Evolutionary conservation across 768 basidiomycete genomes (phyloP), one percentile per base, ranked within the genome.

Genomic region (Hemileccinum rubropunctum): DNA sequence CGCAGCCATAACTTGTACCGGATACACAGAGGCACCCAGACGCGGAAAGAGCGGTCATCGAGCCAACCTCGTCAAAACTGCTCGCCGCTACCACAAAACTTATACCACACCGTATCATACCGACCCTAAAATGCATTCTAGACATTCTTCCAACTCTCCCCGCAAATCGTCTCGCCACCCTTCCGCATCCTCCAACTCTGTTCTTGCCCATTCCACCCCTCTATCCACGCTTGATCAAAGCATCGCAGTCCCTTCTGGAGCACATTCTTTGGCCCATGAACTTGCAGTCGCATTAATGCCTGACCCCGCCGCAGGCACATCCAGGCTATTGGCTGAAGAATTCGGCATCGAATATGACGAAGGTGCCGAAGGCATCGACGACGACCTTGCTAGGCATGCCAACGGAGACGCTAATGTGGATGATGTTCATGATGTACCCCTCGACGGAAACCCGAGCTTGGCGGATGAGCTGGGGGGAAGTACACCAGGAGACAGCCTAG

Each of bases 281-380:
- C 80, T 93, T 32, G 91, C 91, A 6, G 82, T 85, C 30, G 91
- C 91, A 10, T 76, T 93, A 47, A 88, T 91, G 83, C 91, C 90
- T 20, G 91, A 93, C 69, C 90, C 91, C 0, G 85, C 78, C 44
- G 75, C 80, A 23, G 82, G 86, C 47, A 38, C 68, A 21, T 91
- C 88, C 20, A 86, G 82, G 65, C 67, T 91, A 28, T 75, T 93
- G 6, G 88, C 88, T 12, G 91, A 92, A 68, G 91, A 93, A 67
- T 89, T 93, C 55, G 91, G 91, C 10, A 85, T 93, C 53, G 91
- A 92, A 62, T 91, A 88, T 56, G 91, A 92, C 53, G 88, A 91
- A 63, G 89, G 87, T 39, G 87, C 86, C 26, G 88, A 91, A 69
- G 88, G 86, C 34, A 88, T 86, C 48, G 90, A 79, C 49, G 65